Evolutionary conservation across 176 grass and related monocot species (phyloP).

Genomic region (Leersia perrieri): DNA sequence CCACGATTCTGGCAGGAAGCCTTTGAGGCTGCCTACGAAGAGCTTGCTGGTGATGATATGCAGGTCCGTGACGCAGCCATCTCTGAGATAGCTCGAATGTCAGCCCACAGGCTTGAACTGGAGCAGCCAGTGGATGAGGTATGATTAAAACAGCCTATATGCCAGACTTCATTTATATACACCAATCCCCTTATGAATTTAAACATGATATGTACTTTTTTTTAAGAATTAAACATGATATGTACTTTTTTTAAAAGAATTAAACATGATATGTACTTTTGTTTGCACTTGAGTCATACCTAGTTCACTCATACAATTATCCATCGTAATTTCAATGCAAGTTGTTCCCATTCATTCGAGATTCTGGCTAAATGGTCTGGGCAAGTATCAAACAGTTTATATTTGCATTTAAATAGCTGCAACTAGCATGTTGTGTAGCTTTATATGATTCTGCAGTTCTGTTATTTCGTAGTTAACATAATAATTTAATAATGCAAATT

Average conservation of each 20-base stretch:
- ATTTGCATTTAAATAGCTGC: background rate
- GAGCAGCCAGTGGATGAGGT: constrained; percentile 43
- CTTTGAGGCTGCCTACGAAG: constrained; percentile 87
- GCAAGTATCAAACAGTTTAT: background rate
- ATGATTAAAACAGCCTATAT: background rate
- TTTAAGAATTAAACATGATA: background rate
- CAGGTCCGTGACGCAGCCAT: constrained; percentile 54
- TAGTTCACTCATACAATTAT: background rate
- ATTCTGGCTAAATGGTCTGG: background rate
- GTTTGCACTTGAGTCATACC: background rate
- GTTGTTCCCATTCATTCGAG: background rate
- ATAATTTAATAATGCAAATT: background rate
- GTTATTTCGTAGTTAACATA: background rate
- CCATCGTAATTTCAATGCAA: background rate
- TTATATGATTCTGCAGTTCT: background rate
- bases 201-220: background rate
- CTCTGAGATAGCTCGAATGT: constrained; percentile 75
- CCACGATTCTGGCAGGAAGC: constrained; percentile 83
- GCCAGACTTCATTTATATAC: background rate
- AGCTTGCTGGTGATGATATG: constrained; percentile 69
- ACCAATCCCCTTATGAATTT: background rate
- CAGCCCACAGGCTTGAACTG: constrained; percentile 64
- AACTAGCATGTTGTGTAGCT: background rate
- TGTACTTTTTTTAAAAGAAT: no score
- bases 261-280: background rate